Evolutionary conservation across 345 rosid genomes (phyloP), one percentile per base, ranked within the genome.

Genomic region (Eutrema yunnanense): DNA sequence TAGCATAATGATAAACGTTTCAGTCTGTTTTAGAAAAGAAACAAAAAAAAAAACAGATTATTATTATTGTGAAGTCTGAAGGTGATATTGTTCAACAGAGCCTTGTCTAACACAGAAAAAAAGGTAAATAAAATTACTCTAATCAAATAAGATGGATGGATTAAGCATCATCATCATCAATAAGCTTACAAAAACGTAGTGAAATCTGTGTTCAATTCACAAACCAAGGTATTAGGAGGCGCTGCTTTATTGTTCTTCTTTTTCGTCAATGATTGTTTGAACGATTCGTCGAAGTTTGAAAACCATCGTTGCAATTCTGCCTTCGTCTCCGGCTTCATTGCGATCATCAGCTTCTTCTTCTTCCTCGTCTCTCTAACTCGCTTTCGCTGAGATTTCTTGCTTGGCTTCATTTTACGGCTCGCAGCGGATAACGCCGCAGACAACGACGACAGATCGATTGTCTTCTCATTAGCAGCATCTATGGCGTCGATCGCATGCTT

Each of bases 401-500:
- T 43, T 62, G 33, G 62, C 47, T 62, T 63, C 41, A 63, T 36
- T 49, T 72, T 12, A 53, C 38, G 40, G 10, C 16, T 63, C 47
- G 40, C 63, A 0, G 56, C 13, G 1, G 48, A 13, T 53, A 72
- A 62, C 14, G 75, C 62, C 27, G 1, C 61, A 7, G 75, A 41
- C 44, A 71, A 33, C 8, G 76, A 62, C 47, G 64, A 27, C 4
- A 44, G 48, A 4, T 63, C 12, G 12, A 54, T 26, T 14, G 56
- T 19, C 3, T 9, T 42, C 46, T 37, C 63, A 57, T 54, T 27
- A 4, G 40, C 1, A 9, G 5, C 16, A n/a, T 46, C 57, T 14
- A 64, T 3, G 33, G 49, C n/a, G 7, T 64, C 65, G 58, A 73
- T 73, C 42, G 40, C 77, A 9, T 55, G 49, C 42, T 73, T 55